Evolutionary conservation across 140 eudicot genomes (phyloP).

Genomic region (Oenanthe javanica): DNA sequence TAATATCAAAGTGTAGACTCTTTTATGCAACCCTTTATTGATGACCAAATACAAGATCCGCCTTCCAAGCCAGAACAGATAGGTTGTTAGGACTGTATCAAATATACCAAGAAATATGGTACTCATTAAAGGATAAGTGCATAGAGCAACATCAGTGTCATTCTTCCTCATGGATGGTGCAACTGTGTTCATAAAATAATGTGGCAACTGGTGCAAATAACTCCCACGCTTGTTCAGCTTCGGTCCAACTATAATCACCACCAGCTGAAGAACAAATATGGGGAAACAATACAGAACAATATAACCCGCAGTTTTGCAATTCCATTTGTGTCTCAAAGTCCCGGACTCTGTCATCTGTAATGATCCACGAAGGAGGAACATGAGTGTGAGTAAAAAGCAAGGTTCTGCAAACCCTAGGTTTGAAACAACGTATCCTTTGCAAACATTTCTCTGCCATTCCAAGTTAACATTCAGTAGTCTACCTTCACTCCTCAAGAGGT

Average conservation of each 20-base stretch:
- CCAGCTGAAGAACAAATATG: conserved; percentile 54
- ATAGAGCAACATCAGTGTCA: conserved; percentile 37
- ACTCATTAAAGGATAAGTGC: conserved; percentile 79
- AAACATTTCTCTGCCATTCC: conserved; percentile 76
- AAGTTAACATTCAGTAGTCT: conserved; percentile 37
- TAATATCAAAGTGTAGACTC: conserved; percentile 57
- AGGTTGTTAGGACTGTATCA: conserved; percentile 38
- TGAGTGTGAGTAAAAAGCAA: conserved; percentile 62
- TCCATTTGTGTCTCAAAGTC: conserved; percentile 60
- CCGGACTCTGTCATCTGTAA: conserved; percentile 61
- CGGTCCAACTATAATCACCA: conserved; percentile 54
- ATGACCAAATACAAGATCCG: conserved; percentile 60
- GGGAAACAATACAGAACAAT: conserved; percentile 61
- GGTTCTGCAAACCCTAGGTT: conserved; percentile 97
- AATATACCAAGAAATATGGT: conserved; percentile 73
- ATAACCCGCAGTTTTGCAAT: conserved; percentile 49
- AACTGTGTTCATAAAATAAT: conserved; percentile 37
- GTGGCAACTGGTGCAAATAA: conserved; percentile 25
- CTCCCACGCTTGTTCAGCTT: conserved; percentile 21
- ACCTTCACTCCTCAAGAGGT: conserved; percentile 56
- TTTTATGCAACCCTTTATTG: conserved; percentile 69
- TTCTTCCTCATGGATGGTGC: conserved; percentile 18
- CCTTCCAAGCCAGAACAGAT: conserved; percentile 74
- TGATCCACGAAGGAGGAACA: conserved; percentile 84
- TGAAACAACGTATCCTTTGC: conserved; percentile 83